Evolutionary conservation across 2,329 filamentous ascomycete species (phyloP), one percentile per base, ranked within the genome.

Genomic region (Hymenoscyphus albidus): DNA sequence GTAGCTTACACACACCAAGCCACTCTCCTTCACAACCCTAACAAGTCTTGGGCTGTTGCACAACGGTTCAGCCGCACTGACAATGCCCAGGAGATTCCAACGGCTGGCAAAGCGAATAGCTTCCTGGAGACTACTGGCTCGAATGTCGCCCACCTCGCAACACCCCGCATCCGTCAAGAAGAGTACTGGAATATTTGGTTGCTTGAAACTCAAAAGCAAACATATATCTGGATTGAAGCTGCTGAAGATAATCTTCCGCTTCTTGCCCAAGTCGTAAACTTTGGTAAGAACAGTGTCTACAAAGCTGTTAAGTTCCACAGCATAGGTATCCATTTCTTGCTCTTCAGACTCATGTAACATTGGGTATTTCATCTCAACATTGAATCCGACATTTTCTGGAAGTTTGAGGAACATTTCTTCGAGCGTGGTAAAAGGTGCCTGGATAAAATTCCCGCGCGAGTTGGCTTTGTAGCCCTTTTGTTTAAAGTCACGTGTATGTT

Each of bases 351-450:
- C 96, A 76, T 94, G 90, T 54, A 99, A 85, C 93, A 98, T 98
- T 5, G 95, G 95, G 75, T 99, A 99, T 79, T 99, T 98, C 85
- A 99, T 91, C 80, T 99, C 95, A 71, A 99, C 96, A 78, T 99
- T 98, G 83, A 99, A 99, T 14, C 95, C 93, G 27, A 96, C 90
- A 14, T 86, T 83, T 68, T 90, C 85, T 0, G 93, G 92, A 0
- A 99, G 80, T 74, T 93, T 89, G 72, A 86, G 85, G 79, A 99
- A 97, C 75, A 98, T 88, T 67, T 97, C 92, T 76, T 97, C 93
- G 4, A 99, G 82, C 0, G 95, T 99, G 7, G 94, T 93, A 78
- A 99, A 99, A 0, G 94, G 93, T 0, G 91, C 92, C 76, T 98
- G 94, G 72, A 99, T 98, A 72, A 96, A 96, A 75, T 92, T 93